Evolutionary conservation across 352 stramenopile genomes (phyloP).

Genomic region (Phytophthora multivora): DNA sequence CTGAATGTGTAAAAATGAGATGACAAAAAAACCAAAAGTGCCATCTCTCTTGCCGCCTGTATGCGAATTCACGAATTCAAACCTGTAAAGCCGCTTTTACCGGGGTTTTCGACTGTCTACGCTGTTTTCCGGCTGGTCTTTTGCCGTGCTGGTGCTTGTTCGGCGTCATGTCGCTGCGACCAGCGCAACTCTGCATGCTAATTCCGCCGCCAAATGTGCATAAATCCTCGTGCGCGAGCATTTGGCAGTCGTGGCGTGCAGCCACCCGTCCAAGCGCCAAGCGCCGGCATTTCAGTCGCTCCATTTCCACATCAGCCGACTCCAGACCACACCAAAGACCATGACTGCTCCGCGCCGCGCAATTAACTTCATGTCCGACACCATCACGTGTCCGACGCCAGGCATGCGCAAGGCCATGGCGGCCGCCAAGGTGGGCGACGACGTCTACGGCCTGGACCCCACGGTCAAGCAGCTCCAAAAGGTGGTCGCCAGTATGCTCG

Average conservation of each 20-base stretch:
- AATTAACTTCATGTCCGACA: slow-evolving; percentile 97
- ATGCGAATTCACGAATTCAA: slow-evolving; percentile 9
- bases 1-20: slow-evolving; percentile 4
- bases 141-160: slow-evolving; percentile 23
- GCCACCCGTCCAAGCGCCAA: slow-evolving; percentile 20
- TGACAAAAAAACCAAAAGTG: slow-evolving; percentile 1
- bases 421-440: slow-evolving; percentile 72
- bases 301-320: slow-evolving; percentile 25
- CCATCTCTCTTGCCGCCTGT: slow-evolving; percentile 1
- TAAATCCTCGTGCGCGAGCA: slow-evolving; percentile 12
- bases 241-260: slow-evolving; percentile 11
- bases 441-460: slow-evolving; percentile 90
- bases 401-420: slow-evolving; percentile 93
- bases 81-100: neutral
- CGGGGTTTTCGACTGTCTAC: slow-evolving; percentile 27
- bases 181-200: slow-evolving; percentile 38
- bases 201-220: slow-evolving; percentile 17
- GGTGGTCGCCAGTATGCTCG: slow-evolving; percentile 91
- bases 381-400: slow-evolving; percentile 93
- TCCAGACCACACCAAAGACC: slow-evolving; percentile 14
- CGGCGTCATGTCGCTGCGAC: slow-evolving; percentile 32
- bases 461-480: slow-evolving; percentile 94
- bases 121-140: neutral
- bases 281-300: neutral
- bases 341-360: slow-evolving; percentile 32